phyloP scores from a whole-genome alignment of 345 rosid genomes.

The Abelmoschus esculentus region DNA sequence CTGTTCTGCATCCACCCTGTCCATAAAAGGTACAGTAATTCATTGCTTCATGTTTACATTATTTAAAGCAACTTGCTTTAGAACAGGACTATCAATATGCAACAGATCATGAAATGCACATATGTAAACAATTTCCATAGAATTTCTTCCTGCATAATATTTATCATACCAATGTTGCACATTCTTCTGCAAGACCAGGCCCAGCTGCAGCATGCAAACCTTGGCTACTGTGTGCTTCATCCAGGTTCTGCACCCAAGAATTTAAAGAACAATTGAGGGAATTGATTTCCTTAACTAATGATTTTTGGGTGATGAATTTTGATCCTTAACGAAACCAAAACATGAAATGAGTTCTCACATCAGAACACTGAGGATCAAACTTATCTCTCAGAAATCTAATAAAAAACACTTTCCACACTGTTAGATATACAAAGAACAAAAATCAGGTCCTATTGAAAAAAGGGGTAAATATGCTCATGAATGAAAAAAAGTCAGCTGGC shows the following conservation, averaged over 20 bases:
- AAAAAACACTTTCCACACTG: not conserved
- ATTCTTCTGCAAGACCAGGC: slow-evolving; percentile 92
- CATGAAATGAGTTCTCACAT: not conserved
- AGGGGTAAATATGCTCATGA: not conserved
- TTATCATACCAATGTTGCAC: slow-evolving; percentile 61
- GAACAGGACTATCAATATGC: not conserved
- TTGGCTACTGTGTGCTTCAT: slow-evolving; percentile 84
- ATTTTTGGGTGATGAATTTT: not conserved
- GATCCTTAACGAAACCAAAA: not conserved
- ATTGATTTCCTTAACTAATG: not conserved
- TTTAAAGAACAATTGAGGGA: slow-evolving; percentile 7
- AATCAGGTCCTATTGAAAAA: not conserved
- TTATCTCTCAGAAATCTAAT: not conserved
- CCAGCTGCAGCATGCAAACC: slow-evolving; percentile 98
- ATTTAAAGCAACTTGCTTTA: slow-evolving; percentile 9
- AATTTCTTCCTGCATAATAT: not conserved
- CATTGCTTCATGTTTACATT: not conserved
- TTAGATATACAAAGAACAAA: not conserved
- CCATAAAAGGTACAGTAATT: slow-evolving; percentile 16
- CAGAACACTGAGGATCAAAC: not conserved
- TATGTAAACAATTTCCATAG: not conserved
- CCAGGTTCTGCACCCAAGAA: slow-evolving; percentile 61
- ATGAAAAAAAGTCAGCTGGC: not conserved
- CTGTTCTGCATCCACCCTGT: slow-evolving; percentile 98
- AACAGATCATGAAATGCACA: not conserved